A percentile compares a stretch with the other conserved stretches of the same genome.
Conservation (phyloP, 2,329 filamentous ascomycete genomes). For the Fusarium sp. region DNA sequence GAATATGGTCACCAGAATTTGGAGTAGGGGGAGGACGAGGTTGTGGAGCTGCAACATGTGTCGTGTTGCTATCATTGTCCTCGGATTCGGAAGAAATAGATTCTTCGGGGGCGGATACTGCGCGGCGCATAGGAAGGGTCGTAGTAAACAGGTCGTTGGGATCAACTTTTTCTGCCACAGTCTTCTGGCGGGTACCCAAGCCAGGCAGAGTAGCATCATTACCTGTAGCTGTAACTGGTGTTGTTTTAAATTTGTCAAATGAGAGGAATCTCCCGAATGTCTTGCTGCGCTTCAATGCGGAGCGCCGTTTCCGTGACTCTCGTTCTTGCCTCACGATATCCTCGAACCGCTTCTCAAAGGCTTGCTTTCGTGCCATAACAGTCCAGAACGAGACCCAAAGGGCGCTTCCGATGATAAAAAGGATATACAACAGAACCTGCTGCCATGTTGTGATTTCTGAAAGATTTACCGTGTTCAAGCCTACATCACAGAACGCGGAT, state of each 20-base stretch:
- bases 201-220: slow-evolving; percentile 23
- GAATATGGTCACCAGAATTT: slow-evolving; percentile 39
- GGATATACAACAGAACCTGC: slow-evolving; percentile 74
- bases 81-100: slow-evolving; percentile 39
- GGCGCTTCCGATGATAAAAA: slow-evolving; percentile 76
- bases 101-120: slow-evolving; percentile 39
- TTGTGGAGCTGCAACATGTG: slow-evolving; percentile 38
- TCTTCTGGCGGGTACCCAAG: slow-evolving; percentile 41
- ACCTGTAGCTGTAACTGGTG: slow-evolving; percentile 21
- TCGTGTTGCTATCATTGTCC: slow-evolving; percentile 42
- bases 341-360: slow-evolving; percentile 74
- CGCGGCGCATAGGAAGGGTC: slow-evolving; percentile 33
- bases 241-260: slow-evolving; percentile 42
- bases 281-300: slow-evolving; percentile 35
- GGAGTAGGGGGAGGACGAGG: slow-evolving; percentile 32
- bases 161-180: slow-evolving; percentile 26
- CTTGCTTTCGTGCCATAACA: slow-evolving; percentile 71
- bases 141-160: slow-evolving; percentile 21
- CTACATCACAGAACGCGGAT: slow-evolving; percentile 77
- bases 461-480: slow-evolving; percentile 77
- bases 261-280: slow-evolving; percentile 40
- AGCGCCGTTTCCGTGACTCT: slow-evolving; percentile 48
- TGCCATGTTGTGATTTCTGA: slow-evolving; percentile 77
- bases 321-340: slow-evolving; percentile 63
- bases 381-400: slow-evolving; percentile 79